These are phyloP conservation scores for Stylosanthes scabra DNA, from an alignment of 331 rosid genomes.

Conservation along the genomic window DNA sequence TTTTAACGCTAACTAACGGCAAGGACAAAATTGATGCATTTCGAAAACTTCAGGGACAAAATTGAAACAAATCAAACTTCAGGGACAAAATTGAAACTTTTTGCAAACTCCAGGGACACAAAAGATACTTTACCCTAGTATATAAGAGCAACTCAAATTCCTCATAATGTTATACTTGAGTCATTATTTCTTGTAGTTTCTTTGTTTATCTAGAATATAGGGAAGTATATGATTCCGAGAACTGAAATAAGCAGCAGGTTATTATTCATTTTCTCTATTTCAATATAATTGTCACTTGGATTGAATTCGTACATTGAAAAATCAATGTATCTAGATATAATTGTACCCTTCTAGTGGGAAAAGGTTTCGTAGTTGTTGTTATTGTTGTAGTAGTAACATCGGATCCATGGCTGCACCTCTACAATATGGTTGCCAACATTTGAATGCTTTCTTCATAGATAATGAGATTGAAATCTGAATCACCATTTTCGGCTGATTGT, in stretches of 20 bases:
- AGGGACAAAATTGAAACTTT: too few relatives aligned
- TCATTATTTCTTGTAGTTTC: neutral
- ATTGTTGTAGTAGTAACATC: neutral
- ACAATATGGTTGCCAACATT: constrained; percentile 17
- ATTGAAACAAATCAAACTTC: too few relatives aligned
- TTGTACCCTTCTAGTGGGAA: too few relatives aligned
- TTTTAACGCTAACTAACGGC: too few relatives aligned
- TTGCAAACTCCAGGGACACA: too few relatives aligned
- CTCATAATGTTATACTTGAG: neutral
- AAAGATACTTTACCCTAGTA: too few relatives aligned
- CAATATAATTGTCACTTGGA: too few relatives aligned
- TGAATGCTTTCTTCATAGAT: constrained; percentile 4
- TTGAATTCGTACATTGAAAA: too few relatives aligned
- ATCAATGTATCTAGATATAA: too few relatives aligned
- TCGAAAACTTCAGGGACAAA: too few relatives aligned
- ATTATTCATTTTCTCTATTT: neutral
- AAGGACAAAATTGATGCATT: too few relatives aligned
- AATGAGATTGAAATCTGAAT: constrained; percentile 18
- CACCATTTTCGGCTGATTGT: constrained; percentile 12
- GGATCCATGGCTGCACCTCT: neutral
- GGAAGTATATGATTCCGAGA: constrained; percentile 2
- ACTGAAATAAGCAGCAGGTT: neutral
- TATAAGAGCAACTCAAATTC: constrained; percentile 16
- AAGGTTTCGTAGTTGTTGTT: too few relatives aligned
- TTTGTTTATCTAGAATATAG: constrained; percentile 15